Evolutionary conservation across 1,284 basidiomycete species (phyloP), one percentile per base, ranked within the genome.

Genomic region (Lignosus rhinocerotis): DNA sequence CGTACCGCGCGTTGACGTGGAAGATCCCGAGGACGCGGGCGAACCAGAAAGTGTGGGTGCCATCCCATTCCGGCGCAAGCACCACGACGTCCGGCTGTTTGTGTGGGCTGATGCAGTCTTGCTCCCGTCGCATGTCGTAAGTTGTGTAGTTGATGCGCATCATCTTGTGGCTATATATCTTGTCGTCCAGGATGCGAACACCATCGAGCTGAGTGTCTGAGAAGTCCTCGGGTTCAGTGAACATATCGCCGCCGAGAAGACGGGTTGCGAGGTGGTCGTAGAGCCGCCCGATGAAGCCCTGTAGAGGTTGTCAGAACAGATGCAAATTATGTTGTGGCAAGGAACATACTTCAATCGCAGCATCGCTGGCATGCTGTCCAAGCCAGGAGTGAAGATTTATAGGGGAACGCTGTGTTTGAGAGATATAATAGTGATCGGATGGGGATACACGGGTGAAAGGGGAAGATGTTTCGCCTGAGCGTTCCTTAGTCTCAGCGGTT

Each of bases 31-130:
- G 42, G 5, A 76, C 66, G 2, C 63, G 60, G 6, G 71, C 76
- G 62, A 75, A 38, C 36, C 36, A 38, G 36, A 12, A 38, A 3
- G 36, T 3, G 9, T 38, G 36, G 2, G 3, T 2, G 4, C 16
- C 4, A 10, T 10, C 36, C 2, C 11, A 2, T 3, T 10, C 9
- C 11, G 3, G 11, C 11, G 36, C 36, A 3, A 76, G 76, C 55
- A 54, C 63, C 67, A 78, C 73, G 38, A 77, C 56, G 36, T 72
- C 66, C 36, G 56, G 19, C 31, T 69, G 60, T 19, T 63, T 65
- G 2, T 38, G 43, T 0, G 74, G 70, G 58, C 76, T 75, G 33
- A 80, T 63, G 6, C 64, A 59, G 59, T 79, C 77, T 58, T 75
- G 69, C 12, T 60, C 67, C 1, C 70, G 68, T 9, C 58, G 67